phyloP scores from a whole-genome alignment of 148 eudicot species.

The Vaccinium vitisidaea region DNA sequence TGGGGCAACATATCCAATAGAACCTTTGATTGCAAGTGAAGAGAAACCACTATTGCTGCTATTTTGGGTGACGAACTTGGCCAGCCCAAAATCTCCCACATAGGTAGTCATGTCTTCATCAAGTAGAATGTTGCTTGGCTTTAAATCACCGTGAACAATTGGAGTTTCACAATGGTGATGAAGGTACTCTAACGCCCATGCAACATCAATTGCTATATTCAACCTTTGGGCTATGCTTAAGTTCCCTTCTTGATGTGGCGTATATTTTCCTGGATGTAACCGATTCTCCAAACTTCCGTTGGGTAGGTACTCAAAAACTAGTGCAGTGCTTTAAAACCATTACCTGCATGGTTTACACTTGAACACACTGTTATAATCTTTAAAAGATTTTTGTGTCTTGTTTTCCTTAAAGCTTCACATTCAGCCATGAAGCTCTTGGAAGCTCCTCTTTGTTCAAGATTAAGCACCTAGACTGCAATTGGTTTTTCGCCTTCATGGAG shows the following conservation, averaged over 20 bases:
- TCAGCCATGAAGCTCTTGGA: too few relatives aligned
- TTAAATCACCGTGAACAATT: slow-evolving; percentile 13
- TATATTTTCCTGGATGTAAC: neutral
- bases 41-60: neutral
- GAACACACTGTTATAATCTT: too few relatives aligned
- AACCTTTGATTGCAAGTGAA: too few relatives aligned
- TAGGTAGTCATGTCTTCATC: slow-evolving; percentile 1
- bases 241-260: too few relatives aligned
- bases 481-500: too few relatives aligned
- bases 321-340: too few relatives aligned
- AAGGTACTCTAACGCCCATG: slow-evolving; percentile 8
- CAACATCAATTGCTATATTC: slow-evolving; percentile 14
- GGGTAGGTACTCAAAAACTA: neutral
- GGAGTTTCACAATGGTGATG: neutral
- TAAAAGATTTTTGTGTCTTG: too few relatives aligned
- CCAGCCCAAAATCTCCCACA: slow-evolving; percentile 12
- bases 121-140: neutral
- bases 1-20: slow-evolving; percentile 12
- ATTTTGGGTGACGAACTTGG: slow-evolving; percentile 1
- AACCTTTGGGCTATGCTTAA: slow-evolving; percentile 10
- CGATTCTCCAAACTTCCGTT: slow-evolving; percentile 3
- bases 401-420: too few relatives aligned
- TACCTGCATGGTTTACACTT: too few relatives aligned
- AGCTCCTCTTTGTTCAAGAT: neutral
- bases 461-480: too few relatives aligned